phyloP scores from a whole-genome alignment of 2,329 filamentous ascomycete species.

The Colletotrichum sp. region DNA sequence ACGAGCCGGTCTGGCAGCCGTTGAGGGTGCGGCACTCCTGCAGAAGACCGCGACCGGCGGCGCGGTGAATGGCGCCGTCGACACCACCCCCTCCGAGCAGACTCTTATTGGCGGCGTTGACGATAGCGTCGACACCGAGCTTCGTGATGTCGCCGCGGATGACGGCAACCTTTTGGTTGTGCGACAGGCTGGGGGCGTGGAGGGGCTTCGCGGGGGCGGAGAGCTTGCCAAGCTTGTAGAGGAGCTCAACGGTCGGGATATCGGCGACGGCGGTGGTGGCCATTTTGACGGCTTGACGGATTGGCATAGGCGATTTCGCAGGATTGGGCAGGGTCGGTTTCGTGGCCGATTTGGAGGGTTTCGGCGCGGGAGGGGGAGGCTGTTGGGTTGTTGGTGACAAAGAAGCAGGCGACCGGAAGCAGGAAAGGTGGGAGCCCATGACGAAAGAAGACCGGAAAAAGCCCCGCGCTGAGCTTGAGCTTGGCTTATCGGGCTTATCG shows the following conservation, averaged over 20 bases:
- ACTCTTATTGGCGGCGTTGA: conserved; percentile 86
- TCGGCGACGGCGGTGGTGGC: conserved; percentile 50
- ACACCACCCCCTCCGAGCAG: conserved; percentile 91
- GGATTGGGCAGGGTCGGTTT: background rate
- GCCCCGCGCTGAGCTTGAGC: conserved; percentile 8
- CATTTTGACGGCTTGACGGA: conserved; percentile 33
- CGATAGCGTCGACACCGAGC: conserved; percentile 80
- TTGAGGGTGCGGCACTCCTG: conserved; percentile 73
- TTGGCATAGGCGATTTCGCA: background rate
- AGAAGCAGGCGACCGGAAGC: background rate
- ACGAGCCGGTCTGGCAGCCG: conserved; percentile 78
- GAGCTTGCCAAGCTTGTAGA: conserved; percentile 68
- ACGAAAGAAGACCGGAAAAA: background rate
- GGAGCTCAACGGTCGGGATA: conserved; percentile 66
- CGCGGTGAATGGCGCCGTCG: conserved; percentile 84
- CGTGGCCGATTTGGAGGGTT: background rate
- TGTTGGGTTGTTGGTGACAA: background rate
- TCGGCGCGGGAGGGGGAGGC: background rate
- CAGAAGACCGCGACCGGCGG: conserved; percentile 73
- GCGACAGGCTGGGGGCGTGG: conserved; percentile 44
- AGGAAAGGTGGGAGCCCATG: conserved; percentile 4
- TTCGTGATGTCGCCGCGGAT: conserved; percentile 82
- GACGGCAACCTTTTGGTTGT: conserved; percentile 74
- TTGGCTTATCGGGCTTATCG: background rate
- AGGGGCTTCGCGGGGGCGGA: conserved; percentile 26